These are phyloP conservation scores for Fusarium lyarnte DNA, from an alignment of 2,329 filamentous ascomycete species.

Conservation along the genomic window DNA sequence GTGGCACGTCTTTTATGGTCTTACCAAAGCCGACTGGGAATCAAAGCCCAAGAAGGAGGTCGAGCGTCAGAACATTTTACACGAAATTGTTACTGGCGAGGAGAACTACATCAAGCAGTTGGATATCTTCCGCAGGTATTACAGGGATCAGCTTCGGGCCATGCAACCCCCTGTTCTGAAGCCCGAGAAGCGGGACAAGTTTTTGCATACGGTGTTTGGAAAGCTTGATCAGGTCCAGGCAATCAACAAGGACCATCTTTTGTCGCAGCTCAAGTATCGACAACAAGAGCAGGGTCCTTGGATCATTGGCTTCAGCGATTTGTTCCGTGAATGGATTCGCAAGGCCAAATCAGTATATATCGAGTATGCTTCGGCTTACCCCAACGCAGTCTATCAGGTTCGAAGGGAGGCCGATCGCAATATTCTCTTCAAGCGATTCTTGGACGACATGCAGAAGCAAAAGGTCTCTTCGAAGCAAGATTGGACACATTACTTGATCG, in stretches of 20 bases:
- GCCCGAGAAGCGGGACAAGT: conserved; percentile 79
- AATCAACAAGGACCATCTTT: conserved; percentile 90
- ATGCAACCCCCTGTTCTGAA: conserved; percentile 84
- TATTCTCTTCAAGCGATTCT: conserved; percentile 83
- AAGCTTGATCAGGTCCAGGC: conserved; percentile 88
- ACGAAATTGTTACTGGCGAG: conserved; percentile 94
- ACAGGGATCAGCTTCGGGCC: conserved; percentile 79
- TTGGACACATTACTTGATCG: conserved; percentile 95
- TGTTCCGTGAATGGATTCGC: conserved; percentile 97
- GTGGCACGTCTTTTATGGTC: conserved; percentile 89
- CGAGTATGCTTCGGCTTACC: conserved; percentile 90
- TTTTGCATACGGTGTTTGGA: conserved; percentile 87
- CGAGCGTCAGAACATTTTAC: conserved; percentile 90
- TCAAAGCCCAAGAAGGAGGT: conserved; percentile 84
- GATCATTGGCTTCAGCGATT: conserved; percentile 92
- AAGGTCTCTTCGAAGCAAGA: conserved; percentile 83
- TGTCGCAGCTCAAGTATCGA: conserved; percentile 94
- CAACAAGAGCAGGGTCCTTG: conserved; percentile 97
- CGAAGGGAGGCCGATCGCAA: conserved; percentile 87
- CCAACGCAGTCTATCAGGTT: conserved; percentile 82
- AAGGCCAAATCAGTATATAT: conserved; percentile 91
- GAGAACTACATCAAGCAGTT: conserved; percentile 91
- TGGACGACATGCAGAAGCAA: conserved; percentile 82
- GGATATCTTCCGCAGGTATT: conserved; percentile 84
- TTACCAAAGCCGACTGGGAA: conserved; percentile 80